A percentile compares a stretch with the other conserved stretches of the same genome.
These are phyloP conservation scores for Phytophthora lateralis DNA, from an alignment of 352 stramenopile genomes.

Conservation along the genomic window DNA sequence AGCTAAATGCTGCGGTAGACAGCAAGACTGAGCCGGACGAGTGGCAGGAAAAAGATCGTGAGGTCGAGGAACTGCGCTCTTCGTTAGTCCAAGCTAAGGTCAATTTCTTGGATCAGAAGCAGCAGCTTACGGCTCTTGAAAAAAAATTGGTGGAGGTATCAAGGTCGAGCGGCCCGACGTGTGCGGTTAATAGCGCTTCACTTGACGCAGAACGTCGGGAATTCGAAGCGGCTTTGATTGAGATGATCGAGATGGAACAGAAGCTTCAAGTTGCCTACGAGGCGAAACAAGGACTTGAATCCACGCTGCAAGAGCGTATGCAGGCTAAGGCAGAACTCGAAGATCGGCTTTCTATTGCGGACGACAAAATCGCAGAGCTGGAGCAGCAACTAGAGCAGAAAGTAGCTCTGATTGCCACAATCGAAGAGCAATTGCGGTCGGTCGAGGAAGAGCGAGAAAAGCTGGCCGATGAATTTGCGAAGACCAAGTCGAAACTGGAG, in stretches of 20 bases:
- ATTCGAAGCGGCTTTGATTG: slow-evolving; percentile 62
- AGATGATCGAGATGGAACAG: slow-evolving; percentile 72
- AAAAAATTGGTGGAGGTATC: slow-evolving; percentile 64
- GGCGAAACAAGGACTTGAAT: slow-evolving; percentile 58
- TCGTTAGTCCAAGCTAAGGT: slow-evolving; percentile 68
- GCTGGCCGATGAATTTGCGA: slow-evolving; percentile 48
- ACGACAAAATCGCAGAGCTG: slow-evolving; percentile 56
- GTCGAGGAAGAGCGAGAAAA: slow-evolving; percentile 56
- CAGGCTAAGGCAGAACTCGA: slow-evolving; percentile 55
- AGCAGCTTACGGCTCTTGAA: slow-evolving; percentile 56
- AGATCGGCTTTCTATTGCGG: slow-evolving; percentile 43
- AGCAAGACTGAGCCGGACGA: slow-evolving; percentile 47
- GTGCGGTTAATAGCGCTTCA: slow-evolving; percentile 30
- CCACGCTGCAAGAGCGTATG: slow-evolving; percentile 53
- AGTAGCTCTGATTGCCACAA: slow-evolving; percentile 49
- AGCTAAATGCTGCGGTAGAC: slow-evolving; percentile 41
- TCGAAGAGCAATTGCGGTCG: slow-evolving; percentile 54
- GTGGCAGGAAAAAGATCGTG: slow-evolving; percentile 51
- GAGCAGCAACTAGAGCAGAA: slow-evolving; percentile 67
- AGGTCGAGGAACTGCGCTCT: slow-evolving; percentile 59
- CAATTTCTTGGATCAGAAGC: slow-evolving; percentile 58
- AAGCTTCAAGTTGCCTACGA: slow-evolving; percentile 69
- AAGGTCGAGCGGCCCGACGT: slow-evolving; percentile 32
- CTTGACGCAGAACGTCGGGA: slow-evolving; percentile 63
- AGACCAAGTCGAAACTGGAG: slow-evolving; percentile 55